Percentiles rank a stretch among this genome's conserved stretches.
Evolutionary conservation across 495 filamentous ascomycete genomes (phyloP).

Genomic region (Penicillium flavigenum): DNA sequence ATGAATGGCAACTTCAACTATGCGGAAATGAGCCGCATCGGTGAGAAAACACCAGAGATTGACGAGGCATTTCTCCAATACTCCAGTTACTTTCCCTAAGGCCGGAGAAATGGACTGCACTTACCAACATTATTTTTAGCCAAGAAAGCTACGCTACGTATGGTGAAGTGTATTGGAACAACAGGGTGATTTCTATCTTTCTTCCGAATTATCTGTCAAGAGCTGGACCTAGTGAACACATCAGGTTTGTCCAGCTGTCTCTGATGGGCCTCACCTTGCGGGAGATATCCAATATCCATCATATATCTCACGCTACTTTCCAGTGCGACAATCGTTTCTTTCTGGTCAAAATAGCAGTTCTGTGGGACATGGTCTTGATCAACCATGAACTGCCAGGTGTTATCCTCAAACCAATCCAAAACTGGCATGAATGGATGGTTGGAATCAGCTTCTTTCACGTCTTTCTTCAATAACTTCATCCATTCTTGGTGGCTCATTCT

Average conservation of each 20-base stretch:
- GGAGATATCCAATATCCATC: background rate
- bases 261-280: background rate
- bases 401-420: slow-evolving; percentile 17
- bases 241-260: background rate
- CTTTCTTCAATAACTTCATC: slow-evolving; percentile 4
- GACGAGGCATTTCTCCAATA: slow-evolving; percentile 23
- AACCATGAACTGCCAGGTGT: slow-evolving; percentile 10
- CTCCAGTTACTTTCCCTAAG: slow-evolving; percentile 7
- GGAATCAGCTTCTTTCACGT: background rate
- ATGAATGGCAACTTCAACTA: slow-evolving; percentile 20
- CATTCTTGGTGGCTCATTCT: slow-evolving; percentile 5
- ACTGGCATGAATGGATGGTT: slow-evolving; percentile 17
- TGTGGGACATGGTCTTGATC: background rate
- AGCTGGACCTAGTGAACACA: background rate
- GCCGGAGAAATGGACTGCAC: background rate
- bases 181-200: background rate
- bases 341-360: background rate
- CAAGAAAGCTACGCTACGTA: background rate
- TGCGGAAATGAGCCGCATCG: slow-evolving; percentile 29
- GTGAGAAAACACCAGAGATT: slow-evolving; percentile 24
- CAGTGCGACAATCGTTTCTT: background rate
- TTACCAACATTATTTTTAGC: background rate
- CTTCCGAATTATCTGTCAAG: background rate
- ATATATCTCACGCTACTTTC: background rate
- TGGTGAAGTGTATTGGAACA: background rate